Base-by-base conservation (phyloP, 169 alveolate genomes). In the Besnoitia besnoiti region DNA sequence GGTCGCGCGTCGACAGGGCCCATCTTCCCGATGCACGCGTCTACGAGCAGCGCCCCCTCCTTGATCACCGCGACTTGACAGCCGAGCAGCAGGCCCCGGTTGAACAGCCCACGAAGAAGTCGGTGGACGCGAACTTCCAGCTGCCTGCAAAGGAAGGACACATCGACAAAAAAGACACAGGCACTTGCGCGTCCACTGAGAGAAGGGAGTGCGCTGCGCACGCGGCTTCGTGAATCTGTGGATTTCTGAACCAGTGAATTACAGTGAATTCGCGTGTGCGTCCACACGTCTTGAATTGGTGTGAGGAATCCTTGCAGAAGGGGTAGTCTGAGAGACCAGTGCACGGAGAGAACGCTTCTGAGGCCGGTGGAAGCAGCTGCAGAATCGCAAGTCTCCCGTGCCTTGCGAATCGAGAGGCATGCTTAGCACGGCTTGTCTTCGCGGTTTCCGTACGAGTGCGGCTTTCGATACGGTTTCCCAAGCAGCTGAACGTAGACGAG, bases 51-150 rank as follows among this genome's bases (percentile, higher is more conserved):
- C 30, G 89, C 93, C 21, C 95, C 95, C 40, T 94, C 80, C 39
- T 84, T 94, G 55, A 90, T 50, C 37, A 95, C 96, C 8, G 96
- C 93, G 35, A 94, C 91, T 76, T 95, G 97, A 49, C 95, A 85
- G 50, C 97, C 97, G 39, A 95, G 91, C 19, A 94, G 76, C 55
- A 89, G 49, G 67, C 85, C 85, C 62, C 46, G 87, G 80, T 90
- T 62, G 47, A 85, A 79, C 21, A 93, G 90, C 67, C 88, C 24
- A 33, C 67, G 84, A 51, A 93, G 93, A 62, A 90, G 49, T 49
- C 92, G 91, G 47, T 76, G 59, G 46, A 93, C n/a, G 44, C 95
- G 93, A 88, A 47, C 87, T 24, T 93, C 87, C 24, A 93, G 82
- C 80, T 85, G 42, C 76, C 94, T 93, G 92, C 80, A 40, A 33